Evolutionary conservation across 2,329 filamentous ascomycete species (phyloP).

Genomic region (Rhynchosporium graminicola): DNA sequence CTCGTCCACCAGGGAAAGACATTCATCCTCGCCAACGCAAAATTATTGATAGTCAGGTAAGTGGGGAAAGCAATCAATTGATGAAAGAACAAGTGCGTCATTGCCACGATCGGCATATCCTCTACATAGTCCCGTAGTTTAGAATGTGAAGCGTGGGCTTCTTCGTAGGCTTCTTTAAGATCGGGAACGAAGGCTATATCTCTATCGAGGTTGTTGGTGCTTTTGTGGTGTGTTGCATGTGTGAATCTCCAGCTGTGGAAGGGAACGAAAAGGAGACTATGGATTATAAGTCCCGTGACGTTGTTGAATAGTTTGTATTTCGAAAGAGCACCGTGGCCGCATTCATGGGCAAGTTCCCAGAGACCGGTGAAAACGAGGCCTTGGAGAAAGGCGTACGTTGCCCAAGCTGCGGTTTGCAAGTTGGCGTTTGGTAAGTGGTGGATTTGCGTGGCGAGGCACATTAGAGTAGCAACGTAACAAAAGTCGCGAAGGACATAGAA

Average conservation of each 20-base stretch:
- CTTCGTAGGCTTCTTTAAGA: constrained; percentile 41
- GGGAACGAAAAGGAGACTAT: constrained; percentile 66
- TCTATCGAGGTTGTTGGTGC: constrained; percentile 66
- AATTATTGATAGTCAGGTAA: constrained; percentile 60
- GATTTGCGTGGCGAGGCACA: constrained; percentile 56
- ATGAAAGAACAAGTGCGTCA: constrained; percentile 57
- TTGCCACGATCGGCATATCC: constrained; percentile 59
- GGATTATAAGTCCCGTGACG: constrained; percentile 62
- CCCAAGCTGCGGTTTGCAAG: constrained; percentile 53
- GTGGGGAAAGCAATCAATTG: constrained; percentile 64
- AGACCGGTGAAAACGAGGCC: constrained; percentile 67
- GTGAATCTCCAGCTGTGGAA: constrained; percentile 74
- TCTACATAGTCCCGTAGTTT: constrained; percentile 50
- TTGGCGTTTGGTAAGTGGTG: constrained; percentile 48
- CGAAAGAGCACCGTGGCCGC: constrained; percentile 70
- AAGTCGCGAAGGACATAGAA: constrained; percentile 59
- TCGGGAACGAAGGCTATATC: constrained; percentile 64
- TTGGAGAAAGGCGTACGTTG: constrained; percentile 62
- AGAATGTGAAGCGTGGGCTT: constrained; percentile 21
- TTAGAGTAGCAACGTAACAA: constrained; percentile 50
- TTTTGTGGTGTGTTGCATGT: constrained; percentile 68
- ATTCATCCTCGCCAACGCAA: constrained; percentile 32
- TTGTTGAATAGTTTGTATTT: constrained; percentile 58
- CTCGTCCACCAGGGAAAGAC: constrained; percentile 31
- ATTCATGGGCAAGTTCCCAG: constrained; percentile 73